phyloP scores from a whole-genome alignment of 2,329 filamentous ascomycete species.

The Fusarium sacchari region DNA sequence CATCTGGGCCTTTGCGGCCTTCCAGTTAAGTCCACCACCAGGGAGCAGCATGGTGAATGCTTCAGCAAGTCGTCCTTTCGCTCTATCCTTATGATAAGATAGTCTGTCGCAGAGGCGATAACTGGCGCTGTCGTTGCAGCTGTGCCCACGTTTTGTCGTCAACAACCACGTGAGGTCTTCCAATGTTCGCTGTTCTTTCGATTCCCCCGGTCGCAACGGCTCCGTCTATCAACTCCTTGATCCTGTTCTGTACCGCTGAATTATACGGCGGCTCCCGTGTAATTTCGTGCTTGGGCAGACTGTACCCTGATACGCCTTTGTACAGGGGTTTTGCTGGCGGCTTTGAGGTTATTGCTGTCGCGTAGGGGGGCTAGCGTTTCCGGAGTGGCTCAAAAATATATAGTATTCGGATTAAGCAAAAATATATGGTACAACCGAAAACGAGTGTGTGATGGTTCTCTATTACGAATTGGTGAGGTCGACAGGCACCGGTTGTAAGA shows the following conservation, averaged over 20 bases:
- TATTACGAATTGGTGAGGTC: slow-evolving; percentile 24
- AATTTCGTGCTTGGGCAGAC: slow-evolving; percentile 17
- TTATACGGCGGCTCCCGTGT: background rate
- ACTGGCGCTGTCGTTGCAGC: slow-evolving; percentile 9
- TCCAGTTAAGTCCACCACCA: slow-evolving; percentile 91
- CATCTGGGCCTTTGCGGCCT: slow-evolving; percentile 82
- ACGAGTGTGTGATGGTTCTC: slow-evolving; percentile 26
- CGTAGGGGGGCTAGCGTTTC: slow-evolving; percentile 24
- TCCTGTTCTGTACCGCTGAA: background rate
- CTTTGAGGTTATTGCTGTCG: slow-evolving; percentile 28
- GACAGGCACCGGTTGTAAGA: slow-evolving; percentile 3
- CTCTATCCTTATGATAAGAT: slow-evolving; percentile 12
- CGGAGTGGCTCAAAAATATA: slow-evolving; percentile 2
- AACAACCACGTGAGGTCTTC: slow-evolving; percentile 15
- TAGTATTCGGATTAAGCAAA: slow-evolving; percentile 8
- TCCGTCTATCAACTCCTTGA: slow-evolving; percentile 9
- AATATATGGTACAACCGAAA: slow-evolving; percentile 5
- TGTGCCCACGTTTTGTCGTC: slow-evolving; percentile 9
- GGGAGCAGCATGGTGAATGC: slow-evolving; percentile 81
- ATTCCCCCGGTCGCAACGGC: slow-evolving; percentile 5
- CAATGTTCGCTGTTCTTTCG: background rate
- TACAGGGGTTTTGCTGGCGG: slow-evolving; percentile 29
- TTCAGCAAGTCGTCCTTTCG: slow-evolving; percentile 30
- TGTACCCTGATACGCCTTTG: slow-evolving; percentile 12
- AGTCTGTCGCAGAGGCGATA: slow-evolving; percentile 22